Conservation (phyloP, 108 stramenopile genomes). For the Cyclotella baltica region DNA sequence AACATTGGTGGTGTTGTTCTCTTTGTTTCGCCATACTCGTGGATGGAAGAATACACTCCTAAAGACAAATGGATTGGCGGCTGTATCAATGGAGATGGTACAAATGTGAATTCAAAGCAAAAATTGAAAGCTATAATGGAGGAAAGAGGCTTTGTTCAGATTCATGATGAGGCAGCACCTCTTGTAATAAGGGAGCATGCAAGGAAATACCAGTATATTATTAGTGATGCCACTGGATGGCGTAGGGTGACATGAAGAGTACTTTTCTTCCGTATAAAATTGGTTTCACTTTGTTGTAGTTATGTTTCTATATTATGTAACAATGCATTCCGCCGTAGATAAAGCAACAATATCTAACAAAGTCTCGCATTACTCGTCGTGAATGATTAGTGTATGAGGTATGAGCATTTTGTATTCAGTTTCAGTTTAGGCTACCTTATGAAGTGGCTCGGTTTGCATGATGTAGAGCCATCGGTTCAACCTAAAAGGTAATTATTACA, state of each 20-base stretch:
- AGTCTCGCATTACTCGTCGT: too few relatives aligned
- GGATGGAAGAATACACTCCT: slow-evolving; percentile 91
- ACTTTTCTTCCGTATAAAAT: too few relatives aligned
- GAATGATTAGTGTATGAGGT: too few relatives aligned
- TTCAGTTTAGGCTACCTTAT: too few relatives aligned
- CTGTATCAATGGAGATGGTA: slow-evolving; percentile 63
- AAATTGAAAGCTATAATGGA: slow-evolving; percentile 77
- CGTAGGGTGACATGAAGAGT: slow-evolving; percentile 46
- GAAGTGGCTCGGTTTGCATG: too few relatives aligned
- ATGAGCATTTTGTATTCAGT: too few relatives aligned
- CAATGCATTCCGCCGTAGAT: too few relatives aligned
- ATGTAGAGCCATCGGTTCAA: too few relatives aligned
- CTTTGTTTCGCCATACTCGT: slow-evolving; percentile 88
- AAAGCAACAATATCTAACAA: too few relatives aligned
- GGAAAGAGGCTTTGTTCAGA: slow-evolving; percentile 75
- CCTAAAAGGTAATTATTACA: too few relatives aligned
- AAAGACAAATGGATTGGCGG: slow-evolving; percentile 85
- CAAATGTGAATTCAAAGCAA: slow-evolving; percentile 72
- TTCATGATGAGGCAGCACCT: slow-evolving; percentile 81
- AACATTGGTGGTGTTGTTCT: slow-evolving; percentile 89
- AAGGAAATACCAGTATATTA: slow-evolving; percentile 94
- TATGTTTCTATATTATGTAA: too few relatives aligned
- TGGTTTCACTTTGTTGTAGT: too few relatives aligned
- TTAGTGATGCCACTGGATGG: slow-evolving; percentile 90
- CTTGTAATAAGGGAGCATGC: slow-evolving; percentile 93